Evolutionary conservation across 345 rosid genomes (phyloP).

Genomic region (Aquilaria yunnanensis): DNA sequence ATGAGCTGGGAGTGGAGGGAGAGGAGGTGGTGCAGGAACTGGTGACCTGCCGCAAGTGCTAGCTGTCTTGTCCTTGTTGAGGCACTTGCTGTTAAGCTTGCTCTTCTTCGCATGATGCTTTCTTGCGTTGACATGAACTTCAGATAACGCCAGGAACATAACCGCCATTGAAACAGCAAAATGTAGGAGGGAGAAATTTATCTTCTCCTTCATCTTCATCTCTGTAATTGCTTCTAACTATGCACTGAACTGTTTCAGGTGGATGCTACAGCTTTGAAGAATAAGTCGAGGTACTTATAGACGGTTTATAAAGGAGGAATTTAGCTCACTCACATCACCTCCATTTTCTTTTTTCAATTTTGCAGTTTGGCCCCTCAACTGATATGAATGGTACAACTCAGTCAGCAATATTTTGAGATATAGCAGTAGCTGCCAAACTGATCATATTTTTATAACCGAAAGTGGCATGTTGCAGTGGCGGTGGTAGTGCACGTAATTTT

Average conservation of each 20-base stretch:
- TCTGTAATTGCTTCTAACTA: not conserved
- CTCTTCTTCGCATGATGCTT: conserved; percentile 28
- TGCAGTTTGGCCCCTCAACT: conserved; percentile 4
- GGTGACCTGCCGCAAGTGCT: conserved; percentile 3
- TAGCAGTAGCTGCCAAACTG: too few species aligned
- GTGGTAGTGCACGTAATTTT: too few species aligned
- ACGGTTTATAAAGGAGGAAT: conserved; percentile 22
- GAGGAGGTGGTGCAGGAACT: conserved; percentile 30
- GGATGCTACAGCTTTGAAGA: not conserved
- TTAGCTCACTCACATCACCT: conserved; percentile 10
- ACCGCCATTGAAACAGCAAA: conserved; percentile 12
- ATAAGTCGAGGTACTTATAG: conserved; percentile 19
- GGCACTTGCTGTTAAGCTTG: conserved; percentile 23
- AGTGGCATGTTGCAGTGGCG: too few species aligned
- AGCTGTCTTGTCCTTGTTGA: conserved; percentile 17
- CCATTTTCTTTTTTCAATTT: not conserved
- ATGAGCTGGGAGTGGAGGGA: conserved; percentile 16
- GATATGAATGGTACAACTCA: too few species aligned
- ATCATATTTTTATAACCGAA: too few species aligned
- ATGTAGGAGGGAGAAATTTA: conserved; percentile 14
- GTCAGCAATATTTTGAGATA: too few species aligned
- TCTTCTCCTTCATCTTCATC: conserved; percentile 24
- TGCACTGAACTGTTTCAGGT: not conserved
- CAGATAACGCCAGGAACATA: conserved; percentile 15
- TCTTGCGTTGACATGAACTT: conserved; percentile 39